Conservation (phyloP, 139 green algal genomes). For the Chloropicon primus region DNA sequence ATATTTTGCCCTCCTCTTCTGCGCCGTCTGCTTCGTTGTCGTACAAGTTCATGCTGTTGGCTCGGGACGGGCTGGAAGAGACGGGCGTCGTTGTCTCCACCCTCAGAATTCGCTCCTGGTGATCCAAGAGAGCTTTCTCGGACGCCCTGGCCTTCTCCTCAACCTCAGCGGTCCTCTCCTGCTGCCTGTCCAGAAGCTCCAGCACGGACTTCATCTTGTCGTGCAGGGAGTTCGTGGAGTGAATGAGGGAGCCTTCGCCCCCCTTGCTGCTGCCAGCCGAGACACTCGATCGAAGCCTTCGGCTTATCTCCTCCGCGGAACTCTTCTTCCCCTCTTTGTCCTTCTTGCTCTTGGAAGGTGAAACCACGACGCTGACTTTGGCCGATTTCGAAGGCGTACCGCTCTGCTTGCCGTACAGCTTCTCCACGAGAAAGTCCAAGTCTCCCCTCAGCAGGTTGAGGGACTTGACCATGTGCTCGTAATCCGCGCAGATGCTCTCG, state of each 20-base stretch:
- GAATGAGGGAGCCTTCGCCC: not conserved
- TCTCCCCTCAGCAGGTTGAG: not conserved
- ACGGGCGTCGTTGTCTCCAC: not conserved
- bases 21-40: too few species aligned
- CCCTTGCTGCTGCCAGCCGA: not conserved
- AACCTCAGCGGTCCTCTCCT: not conserved
- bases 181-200: not conserved
- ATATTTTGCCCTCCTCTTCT: not conserved
- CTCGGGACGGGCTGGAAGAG: not conserved
- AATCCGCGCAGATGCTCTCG: not conserved
- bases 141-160: not conserved
- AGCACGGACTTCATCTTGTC: not conserved
- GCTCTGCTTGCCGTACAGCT: not conserved
- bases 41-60: too few species aligned
- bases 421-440: not conserved
- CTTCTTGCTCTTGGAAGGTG: too few species aligned
- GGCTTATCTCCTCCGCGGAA: not conserved
- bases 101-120: not conserved
- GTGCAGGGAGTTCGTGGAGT: not conserved
- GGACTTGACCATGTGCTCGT: not conserved
- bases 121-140: not conserved
- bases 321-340: not conserved
- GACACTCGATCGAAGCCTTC: not conserved
- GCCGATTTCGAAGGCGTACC: not conserved
- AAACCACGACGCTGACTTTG: too few species aligned